Conservation (phyloP, 2,329 filamentous ascomycete species). For the Scedosporium aurantiacum region DNA sequence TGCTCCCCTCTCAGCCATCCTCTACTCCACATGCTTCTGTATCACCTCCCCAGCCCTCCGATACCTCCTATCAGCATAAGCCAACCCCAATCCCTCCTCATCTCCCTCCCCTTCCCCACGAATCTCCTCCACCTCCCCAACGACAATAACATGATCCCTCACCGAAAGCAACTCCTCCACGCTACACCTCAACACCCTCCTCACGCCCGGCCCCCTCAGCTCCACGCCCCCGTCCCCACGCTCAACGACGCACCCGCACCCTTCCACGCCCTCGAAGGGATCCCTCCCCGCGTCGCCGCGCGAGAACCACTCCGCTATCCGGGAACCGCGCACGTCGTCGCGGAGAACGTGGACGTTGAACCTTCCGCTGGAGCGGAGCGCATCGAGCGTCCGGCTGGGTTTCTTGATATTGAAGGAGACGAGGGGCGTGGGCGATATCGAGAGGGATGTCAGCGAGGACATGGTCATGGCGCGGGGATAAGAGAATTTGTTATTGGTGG, state of each 20-base stretch:
- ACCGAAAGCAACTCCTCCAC: constrained; percentile 31
- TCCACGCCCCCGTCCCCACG: constrained; percentile 24
- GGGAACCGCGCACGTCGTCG: constrained; percentile 34
- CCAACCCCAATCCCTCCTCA: constrained; percentile 27
- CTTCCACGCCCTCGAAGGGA: constrained; percentile 26
- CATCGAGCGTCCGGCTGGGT: constrained; percentile 44
- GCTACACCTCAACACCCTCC: constrained; percentile 34
- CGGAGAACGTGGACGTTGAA: constrained; percentile 47
- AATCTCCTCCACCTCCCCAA: constrained; percentile 39
- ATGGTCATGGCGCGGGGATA: constrained; percentile 43
- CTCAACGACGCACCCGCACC: constrained; percentile 9
- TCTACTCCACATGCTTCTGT: constrained; percentile 9
- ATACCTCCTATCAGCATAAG: constrained; percentile 39
- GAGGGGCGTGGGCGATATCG: constrained; percentile 33
- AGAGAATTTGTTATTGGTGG: neutral
- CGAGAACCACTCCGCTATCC: constrained; percentile 41
- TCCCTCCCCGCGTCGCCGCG: constrained; percentile 31
- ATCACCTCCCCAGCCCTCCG: constrained; percentile 29
- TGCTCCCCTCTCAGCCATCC: neutral
- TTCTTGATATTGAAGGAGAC: constrained; percentile 47
- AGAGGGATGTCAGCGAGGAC: constrained; percentile 47
- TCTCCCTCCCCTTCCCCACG: constrained; percentile 18
- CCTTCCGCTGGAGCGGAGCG: constrained; percentile 28
- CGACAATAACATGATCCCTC: constrained; percentile 39
- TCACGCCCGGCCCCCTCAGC: constrained; percentile 39